Conservation (phyloP, 305 asterid species). For the Rubia balearica region DNA sequence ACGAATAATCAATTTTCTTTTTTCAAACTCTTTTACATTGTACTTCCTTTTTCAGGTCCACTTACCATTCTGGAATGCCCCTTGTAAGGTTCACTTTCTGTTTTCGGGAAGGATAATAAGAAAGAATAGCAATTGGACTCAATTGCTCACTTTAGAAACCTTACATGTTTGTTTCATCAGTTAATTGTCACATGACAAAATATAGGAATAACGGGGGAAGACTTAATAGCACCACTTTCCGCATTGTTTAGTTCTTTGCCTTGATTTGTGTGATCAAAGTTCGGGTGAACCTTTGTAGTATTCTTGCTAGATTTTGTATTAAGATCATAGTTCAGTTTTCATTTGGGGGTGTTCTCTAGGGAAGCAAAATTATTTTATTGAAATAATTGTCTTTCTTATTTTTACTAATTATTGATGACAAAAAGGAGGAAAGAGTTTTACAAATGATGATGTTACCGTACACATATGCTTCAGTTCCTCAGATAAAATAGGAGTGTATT, state of each 20-base stretch:
- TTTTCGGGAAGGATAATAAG: neutral
- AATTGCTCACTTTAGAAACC: too few species aligned
- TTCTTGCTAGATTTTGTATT: neutral
- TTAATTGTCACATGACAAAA: too few species aligned
- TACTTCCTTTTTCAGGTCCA: neutral
- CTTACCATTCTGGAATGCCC: neutral
- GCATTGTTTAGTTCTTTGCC: neutral
- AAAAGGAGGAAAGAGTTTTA: neutral
- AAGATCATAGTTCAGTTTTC: neutral
- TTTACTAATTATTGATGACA: neutral
- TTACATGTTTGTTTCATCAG: too few species aligned
- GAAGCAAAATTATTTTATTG: neutral
- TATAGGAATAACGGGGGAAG: too few species aligned
- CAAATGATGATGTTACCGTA: neutral
- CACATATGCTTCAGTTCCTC: neutral
- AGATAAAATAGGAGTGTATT: neutral
- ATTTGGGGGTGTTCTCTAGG: neutral
- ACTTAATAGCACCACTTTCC: too few species aligned
- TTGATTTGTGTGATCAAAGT: neutral
- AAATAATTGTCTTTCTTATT: neutral
- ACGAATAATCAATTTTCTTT: conserved; percentile 10
- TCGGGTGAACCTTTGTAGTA: neutral
- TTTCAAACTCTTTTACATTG: neutral
- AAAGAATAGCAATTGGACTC: neutral
- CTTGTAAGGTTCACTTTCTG: neutral